Evolutionary conservation across 805 yeast species (phyloP).

Genomic region (Metschnikowia corniflorae): DNA sequence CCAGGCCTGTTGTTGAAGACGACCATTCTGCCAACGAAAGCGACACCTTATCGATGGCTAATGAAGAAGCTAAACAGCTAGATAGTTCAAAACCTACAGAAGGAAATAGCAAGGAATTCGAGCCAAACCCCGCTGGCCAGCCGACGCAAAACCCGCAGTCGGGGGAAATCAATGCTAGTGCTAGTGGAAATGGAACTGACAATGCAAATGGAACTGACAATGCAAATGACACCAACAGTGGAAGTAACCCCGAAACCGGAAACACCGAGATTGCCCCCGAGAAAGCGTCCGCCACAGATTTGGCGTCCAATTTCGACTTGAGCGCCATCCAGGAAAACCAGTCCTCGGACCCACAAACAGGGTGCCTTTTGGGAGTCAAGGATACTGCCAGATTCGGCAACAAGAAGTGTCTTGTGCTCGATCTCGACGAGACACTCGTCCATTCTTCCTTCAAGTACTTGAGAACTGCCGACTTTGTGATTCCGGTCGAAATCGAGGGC

Average conservation of each 20-base stretch:
- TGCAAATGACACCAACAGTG: background rate
- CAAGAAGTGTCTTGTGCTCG: slow-evolving; percentile 85
- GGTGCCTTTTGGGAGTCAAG: slow-evolving; percentile 61
- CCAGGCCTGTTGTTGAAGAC: slow-evolving; percentile 24
- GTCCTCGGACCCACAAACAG: slow-evolving; percentile 57
- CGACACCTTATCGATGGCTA: slow-evolving; percentile 39
- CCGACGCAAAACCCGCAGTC: too few species aligned
- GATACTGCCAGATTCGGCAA: slow-evolving; percentile 44
- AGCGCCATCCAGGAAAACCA: slow-evolving; percentile 70
- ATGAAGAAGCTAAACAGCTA: slow-evolving; percentile 23
- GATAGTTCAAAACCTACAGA: slow-evolving; percentile 5
- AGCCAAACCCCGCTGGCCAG: background rate
- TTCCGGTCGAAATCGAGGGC: slow-evolving; percentile 94
- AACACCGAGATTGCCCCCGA: background rate
- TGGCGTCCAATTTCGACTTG: slow-evolving; percentile 42
- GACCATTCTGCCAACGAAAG: slow-evolving; percentile 40
- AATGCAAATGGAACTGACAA: background rate
- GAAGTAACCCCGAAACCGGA: background rate
- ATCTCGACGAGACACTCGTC: slow-evolving; percentile 93
- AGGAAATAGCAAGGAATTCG: background rate
- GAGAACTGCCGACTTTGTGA: slow-evolving; percentile 91
- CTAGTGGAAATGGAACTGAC: too few species aligned
- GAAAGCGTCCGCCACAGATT: background rate
- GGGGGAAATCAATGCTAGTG: background rate
- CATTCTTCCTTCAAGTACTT: slow-evolving; percentile 92